These are phyloP conservation scores for Candida xiaguanensis DNA, from an alignment of 805 yeast genomes.

Conservation along the genomic window DNA sequence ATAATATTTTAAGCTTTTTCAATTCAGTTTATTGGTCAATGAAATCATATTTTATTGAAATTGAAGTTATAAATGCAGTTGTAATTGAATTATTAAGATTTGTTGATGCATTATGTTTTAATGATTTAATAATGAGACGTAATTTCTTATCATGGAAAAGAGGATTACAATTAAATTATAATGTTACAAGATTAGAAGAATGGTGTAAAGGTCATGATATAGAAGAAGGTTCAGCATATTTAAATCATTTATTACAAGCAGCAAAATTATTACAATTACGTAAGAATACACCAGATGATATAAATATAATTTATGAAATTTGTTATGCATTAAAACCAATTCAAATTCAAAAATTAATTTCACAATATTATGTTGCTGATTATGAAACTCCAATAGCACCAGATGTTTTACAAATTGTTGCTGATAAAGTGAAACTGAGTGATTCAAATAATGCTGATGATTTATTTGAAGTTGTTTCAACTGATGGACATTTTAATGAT, in stretches of 20 bases:
- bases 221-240: constrained; percentile 78
- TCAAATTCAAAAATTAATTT: constrained; percentile 89
- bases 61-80: constrained; percentile 78
- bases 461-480: constrained; percentile 65
- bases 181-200: constrained; percentile 93
- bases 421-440: constrained; percentile 66
- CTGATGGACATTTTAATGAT: constrained; percentile 75
- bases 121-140: constrained; percentile 91
- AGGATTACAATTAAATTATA: constrained; percentile 93
- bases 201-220: constrained; percentile 96
- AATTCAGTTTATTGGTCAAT: constrained; percentile 90
- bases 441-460: constrained; percentile 54
- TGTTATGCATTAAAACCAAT: constrained; percentile 91
- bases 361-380: constrained; percentile 88
- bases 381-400: constrained; percentile 90
- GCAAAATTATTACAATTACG: constrained; percentile 90
- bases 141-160: constrained; percentile 96
- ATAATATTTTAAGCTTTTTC: constrained; percentile 84
- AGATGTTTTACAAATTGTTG: constrained; percentile 74
- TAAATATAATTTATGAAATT: constrained; percentile 87
- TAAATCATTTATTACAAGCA: constrained; percentile 86
- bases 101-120: constrained; percentile 91
- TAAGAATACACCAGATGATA: constrained; percentile 84
- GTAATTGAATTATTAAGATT: constrained; percentile 77
- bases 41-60: constrained; percentile 85